Evolutionary conservation across 192 early-diverging fungal species (phyloP).

Genomic region (Backusella morwellensis): DNA sequence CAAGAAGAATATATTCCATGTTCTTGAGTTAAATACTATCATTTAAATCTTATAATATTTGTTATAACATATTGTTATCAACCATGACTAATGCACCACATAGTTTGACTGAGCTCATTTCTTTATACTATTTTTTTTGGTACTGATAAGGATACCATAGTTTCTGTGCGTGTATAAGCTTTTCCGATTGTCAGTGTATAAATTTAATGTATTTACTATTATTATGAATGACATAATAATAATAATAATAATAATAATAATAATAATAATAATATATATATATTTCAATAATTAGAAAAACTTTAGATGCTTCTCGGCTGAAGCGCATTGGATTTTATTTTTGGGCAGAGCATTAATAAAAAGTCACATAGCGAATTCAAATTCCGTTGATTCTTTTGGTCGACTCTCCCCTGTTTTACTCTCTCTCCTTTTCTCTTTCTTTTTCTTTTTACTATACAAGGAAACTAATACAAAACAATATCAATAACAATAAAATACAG

Average conservation of each 20-base stretch:
- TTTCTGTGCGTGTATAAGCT: neutral
- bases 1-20: neutral
- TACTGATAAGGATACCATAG: neutral
- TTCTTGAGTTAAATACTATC: neutral
- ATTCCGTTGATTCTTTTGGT: neutral
- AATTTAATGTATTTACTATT: neutral
- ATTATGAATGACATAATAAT: neutral
- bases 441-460: neutral
- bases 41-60: neutral
- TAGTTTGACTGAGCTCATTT: neutral
- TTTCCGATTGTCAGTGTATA: neutral
- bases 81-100: neutral
- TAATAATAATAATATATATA: too few relatives aligned
- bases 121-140: neutral
- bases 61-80: neutral
- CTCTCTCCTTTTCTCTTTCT: neutral
- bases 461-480: neutral
- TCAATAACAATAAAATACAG: neutral
- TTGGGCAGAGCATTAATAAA: neutral
- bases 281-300: neutral
- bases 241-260: too few relatives aligned
- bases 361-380: neutral
- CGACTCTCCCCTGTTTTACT: neutral
- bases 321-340: too few relatives aligned
- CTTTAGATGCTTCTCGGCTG: neutral